A percentile compares a stretch with the other conserved stretches of the same genome.
Evolutionary conservation across 345 rosid genomes (phyloP).

Genomic region (Turritis glabra): DNA sequence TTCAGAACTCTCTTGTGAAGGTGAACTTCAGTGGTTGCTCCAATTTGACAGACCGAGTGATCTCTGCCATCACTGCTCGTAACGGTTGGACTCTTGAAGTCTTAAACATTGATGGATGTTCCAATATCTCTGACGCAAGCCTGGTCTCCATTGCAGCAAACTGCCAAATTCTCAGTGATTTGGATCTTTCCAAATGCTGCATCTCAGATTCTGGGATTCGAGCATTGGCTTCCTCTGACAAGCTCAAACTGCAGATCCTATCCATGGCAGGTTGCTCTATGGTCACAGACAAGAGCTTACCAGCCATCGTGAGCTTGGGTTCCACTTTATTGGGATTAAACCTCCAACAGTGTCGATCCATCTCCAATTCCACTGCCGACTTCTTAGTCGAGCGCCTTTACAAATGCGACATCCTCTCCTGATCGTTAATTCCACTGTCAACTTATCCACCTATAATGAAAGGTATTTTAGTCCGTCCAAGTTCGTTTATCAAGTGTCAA

Average conservation of each 20-base stretch:
- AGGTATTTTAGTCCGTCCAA: conserved; percentile 50
- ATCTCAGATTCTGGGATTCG: conserved; percentile 67
- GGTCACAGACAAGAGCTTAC: conserved; percentile 68
- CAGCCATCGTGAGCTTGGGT: conserved; percentile 57
- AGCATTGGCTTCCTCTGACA: conserved; percentile 53
- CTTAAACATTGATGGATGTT: conserved; percentile 76
- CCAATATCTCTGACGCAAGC: conserved; percentile 62
- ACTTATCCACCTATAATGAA: conserved; percentile 13
- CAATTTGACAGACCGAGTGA: conserved; percentile 64
- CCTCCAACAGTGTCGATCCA: conserved; percentile 73
- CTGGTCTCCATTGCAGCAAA: conserved; percentile 64
- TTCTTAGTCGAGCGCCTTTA: conserved; percentile 66
- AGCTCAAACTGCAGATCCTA: conserved; percentile 70
- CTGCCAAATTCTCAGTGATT: conserved; percentile 72
- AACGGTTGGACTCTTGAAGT: conserved; percentile 76
- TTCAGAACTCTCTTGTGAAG: conserved; percentile 67
- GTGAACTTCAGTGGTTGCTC: conserved; percentile 73
- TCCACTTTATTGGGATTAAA: conserved; percentile 72
- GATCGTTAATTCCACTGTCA: conserved; percentile 23
- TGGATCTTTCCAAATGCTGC: conserved; percentile 72
- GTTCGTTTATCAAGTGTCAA: conserved; percentile 50
- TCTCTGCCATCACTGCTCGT: conserved; percentile 54
- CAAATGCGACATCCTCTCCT: conserved; percentile 85
- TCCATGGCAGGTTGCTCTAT: conserved; percentile 68
- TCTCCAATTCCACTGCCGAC: conserved; percentile 54